Percentiles rank a stretch among this genome's conserved stretches.
These are phyloP conservation scores for Trichoderma semiorbis DNA, from an alignment of 2,329 filamentous ascomycete species.

Conservation along the genomic window DNA sequence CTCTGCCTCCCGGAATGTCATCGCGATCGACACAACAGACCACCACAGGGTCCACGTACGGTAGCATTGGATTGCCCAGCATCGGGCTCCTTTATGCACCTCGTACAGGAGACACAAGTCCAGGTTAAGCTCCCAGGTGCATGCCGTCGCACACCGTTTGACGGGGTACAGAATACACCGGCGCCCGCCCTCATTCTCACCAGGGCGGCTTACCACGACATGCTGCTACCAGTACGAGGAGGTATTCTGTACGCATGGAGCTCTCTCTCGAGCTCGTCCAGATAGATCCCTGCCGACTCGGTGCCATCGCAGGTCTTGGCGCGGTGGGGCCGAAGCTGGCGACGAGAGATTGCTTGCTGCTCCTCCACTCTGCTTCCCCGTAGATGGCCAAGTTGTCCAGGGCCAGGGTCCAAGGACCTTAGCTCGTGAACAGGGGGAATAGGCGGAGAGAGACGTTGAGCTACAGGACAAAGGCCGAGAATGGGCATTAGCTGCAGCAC, in stretches of 20 bases:
- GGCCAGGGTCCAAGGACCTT: neutral
- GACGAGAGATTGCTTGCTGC: slow-evolving; percentile 13
- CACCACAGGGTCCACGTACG: neutral
- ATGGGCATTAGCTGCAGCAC: slow-evolving; percentile 9
- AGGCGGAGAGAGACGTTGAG: slow-evolving; percentile 13
- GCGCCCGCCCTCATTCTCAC: neutral
- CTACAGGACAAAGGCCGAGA: slow-evolving; percentile 4
- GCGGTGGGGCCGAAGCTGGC: slow-evolving; percentile 10
- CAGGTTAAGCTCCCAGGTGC: neutral
- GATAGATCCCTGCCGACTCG: neutral
- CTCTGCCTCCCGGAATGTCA: neutral
- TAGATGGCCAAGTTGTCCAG: neutral
- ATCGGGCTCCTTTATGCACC: neutral
- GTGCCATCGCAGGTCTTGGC: slow-evolving; percentile 8
- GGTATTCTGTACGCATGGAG: neutral
- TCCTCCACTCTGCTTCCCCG: slow-evolving; percentile 8
- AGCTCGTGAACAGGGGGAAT: neutral
- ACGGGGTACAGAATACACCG: neutral
- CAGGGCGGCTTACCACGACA: neutral
- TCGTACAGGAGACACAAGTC: neutral
- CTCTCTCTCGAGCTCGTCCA: neutral
- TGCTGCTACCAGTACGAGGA: neutral
- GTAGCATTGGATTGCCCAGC: neutral
- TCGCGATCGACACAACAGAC: slow-evolving; percentile 1
- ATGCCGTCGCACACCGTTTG: neutral